A percentile compares a stretch with the other conserved stretches of the same genome.
Evolutionary conservation across 306 rosid genomes (phyloP).

Genomic region (Geum urbanum): DNA sequence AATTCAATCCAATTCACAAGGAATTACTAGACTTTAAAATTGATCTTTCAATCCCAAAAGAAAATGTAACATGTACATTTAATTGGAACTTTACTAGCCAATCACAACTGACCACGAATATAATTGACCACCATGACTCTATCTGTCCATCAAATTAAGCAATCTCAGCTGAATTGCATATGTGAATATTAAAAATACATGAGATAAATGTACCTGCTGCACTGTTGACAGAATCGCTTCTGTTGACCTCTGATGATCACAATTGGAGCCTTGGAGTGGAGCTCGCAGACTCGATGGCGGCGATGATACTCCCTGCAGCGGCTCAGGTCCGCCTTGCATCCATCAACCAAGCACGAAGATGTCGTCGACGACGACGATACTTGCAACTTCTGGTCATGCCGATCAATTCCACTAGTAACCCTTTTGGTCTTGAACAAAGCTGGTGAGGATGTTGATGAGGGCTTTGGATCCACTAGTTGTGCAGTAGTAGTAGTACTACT

Average conservation of each 20-base stretch:
- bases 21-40: neutral
- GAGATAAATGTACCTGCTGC: constrained; percentile 39
- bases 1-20: neutral
- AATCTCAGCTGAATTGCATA: neutral
- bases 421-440: neutral
- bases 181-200: neutral
- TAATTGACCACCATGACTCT: neutral
- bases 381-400: constrained; percentile 15
- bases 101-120: neutral
- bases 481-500: neutral
- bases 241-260: constrained; percentile 34
- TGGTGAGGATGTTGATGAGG: constrained; percentile 8
- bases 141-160: neutral
- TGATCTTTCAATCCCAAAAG: neutral
- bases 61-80: neutral
- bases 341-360: constrained; percentile 36
- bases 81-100: neutral
- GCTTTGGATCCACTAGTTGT: neutral
- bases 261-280: constrained; percentile 42
- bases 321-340: constrained; percentile 37
- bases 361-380: neutral
- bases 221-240: constrained; percentile 56
- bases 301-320: constrained; percentile 44
- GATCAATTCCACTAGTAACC: neutral
- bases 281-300: constrained; percentile 51